A percentile compares a stretch with the other conserved stretches of the same genome.
These are phyloP conservation scores for Barnettozyma siamensis DNA, from an alignment of 805 yeast genomes.

Conservation along the genomic window DNA sequence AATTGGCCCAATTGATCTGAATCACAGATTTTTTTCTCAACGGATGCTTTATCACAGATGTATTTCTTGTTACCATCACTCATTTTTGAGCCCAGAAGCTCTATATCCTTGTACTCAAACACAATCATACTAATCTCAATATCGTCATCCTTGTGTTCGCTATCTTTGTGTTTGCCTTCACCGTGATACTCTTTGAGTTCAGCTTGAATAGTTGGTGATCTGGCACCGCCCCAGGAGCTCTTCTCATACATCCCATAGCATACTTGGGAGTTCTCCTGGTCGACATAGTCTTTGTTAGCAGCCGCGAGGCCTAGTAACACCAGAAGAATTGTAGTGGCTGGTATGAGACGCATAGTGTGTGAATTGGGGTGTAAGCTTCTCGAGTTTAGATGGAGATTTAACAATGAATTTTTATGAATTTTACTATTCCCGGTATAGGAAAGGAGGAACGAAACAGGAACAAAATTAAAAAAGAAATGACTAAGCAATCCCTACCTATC, in stretches of 20 bases:
- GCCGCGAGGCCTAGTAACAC: conserved; percentile 1
- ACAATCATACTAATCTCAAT: conserved; percentile 59
- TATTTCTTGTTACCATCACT: conserved; percentile 46
- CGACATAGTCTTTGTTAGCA: conserved; percentile 44
- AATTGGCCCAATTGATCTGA: conserved; percentile 53
- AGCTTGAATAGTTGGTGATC: conserved; percentile 54
- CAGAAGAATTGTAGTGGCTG: background rate
- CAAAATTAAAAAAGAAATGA: no score
- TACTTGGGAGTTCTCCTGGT: conserved; percentile 49
- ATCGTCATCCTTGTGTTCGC: conserved; percentile 27
- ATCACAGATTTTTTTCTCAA: conserved; percentile 51
- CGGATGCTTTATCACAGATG: conserved; percentile 69
- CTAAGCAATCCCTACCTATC: no score
- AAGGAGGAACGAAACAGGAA: no score
- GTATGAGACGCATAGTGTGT: conserved; percentile 2
- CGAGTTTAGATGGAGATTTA: no score
- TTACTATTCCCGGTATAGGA: no score
- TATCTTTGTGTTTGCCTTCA: conserved; percentile 13
- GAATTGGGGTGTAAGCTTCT: background rate
- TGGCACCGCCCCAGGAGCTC: conserved; percentile 80
- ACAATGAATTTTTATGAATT: no score
- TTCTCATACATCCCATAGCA: conserved; percentile 91
- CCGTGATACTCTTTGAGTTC: conserved; percentile 30
- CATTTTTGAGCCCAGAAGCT: conserved; percentile 51
- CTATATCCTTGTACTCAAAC: conserved; percentile 79